Base-by-base conservation (phyloP, 2,329 filamentous ascomycete genomes). In the Fusarium cyanostomum region DNA sequence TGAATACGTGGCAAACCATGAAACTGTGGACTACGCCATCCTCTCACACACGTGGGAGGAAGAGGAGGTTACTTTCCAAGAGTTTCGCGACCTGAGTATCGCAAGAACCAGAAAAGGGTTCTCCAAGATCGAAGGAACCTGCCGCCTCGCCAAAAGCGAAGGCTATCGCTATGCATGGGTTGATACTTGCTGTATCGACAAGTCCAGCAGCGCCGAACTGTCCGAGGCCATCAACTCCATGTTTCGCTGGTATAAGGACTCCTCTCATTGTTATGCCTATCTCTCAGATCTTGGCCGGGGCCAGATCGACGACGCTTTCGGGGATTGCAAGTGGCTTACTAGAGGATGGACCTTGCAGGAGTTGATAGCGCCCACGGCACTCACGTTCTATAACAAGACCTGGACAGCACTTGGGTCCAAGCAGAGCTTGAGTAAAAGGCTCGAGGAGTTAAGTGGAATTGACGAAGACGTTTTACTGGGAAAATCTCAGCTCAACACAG, bases 31-130 rank as follows among this genome's bases (percentile, higher is more conserved):
- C 0, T 75, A 74, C 16, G 72, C 70, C 21, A 75, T 75, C 16
- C 64, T 75, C 4, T 75, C 73, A 0, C 73, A 75, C 28, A 74
- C 72, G 1, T 75, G 73, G 73, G 67, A 64, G 16, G 30, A 46
- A 8, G 67, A 65, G 21, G 73, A 75, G 53, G 60, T 73, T 8
- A 53, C 55, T 1, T 68, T 74, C 27, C 58, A 72, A 28, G 71
- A 74, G 24, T 52, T 73, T 15, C 26, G 42, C 5, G 24, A 33
- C 6, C 44, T 39, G 4, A 18, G 9, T 28, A 31, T n/a, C 10
- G 50, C 43, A 38, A 8, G 39, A 48, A 11, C 18, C 5, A 56
- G 45, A 3, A 24, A 45, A 2, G 64, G 65, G 4, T 68, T 59
- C 41, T 24, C 12, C 8, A 72, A 73, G 57, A 56, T 73, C 10